Evolutionary conservation across 805 yeast species (phyloP), one percentile per base, ranked within the genome.

Genomic region (Myxozyma lipomycoides): DNA sequence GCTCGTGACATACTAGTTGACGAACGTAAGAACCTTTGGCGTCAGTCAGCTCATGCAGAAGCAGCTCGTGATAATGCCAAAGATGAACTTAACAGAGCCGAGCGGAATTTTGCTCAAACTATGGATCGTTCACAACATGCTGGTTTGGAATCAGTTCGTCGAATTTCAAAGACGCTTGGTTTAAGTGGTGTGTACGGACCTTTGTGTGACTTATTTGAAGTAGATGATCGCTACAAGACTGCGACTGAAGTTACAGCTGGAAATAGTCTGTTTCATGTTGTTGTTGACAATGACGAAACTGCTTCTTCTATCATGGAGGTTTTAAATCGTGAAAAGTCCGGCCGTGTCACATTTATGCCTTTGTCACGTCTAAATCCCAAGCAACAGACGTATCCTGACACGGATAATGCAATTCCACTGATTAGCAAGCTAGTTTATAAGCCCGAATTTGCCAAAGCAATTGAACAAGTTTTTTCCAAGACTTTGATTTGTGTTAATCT

Each of bases 201-300:
- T 0, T 67, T 93, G 17, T 93, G 95, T 36, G 95, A 89, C 56
- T 71, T 93, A 28, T 84, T 93, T 46, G 76, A 76, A 49, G 91
- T 87, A 2, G 84, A 84, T 57, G 89, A 84, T 47, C 86, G 86
- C 62, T 90, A 87, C 64, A 83, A 83, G 62, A 77, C 82, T 1
- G 95, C 97, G 0, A 86, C 83, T 1, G 98, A 93, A 64, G 90
- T 85, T 1, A 78, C 88, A 43, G 97, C 95, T 21, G 97, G 97
- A 1, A 82, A 79, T 53, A 57, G 95, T 2, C 70, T 93, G 46
- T 90, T 89, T 62, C 87, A 91, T 64, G 81, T 91, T 26, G 93
- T 93, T 22, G 98, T 91, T 12, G 95, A 89, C 62, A 82, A 76
- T 38, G 96, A 91, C 55, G 81, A 77, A 46, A 86, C 95, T 2